These are phyloP conservation scores for Solanum hybrid DNA, from an alignment of 305 asterid species.

Conservation along the genomic window DNA sequence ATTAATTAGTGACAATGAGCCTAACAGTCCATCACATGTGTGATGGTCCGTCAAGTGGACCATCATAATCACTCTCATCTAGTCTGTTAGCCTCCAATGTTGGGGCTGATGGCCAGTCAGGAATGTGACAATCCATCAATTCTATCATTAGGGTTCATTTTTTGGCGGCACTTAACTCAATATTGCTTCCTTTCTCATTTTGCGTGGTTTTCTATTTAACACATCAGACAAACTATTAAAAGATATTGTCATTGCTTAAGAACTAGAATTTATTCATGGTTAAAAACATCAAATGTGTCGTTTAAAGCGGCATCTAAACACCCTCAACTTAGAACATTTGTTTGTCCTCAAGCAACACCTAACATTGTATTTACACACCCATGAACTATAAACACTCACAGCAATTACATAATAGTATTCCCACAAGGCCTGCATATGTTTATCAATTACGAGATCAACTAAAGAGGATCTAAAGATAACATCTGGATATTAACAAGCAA, in stretches of 20 bases:
- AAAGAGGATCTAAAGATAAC: not conserved
- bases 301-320: not conserved
- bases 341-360: not conserved
- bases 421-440: not conserved
- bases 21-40: not conserved
- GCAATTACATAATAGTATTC: not conserved
- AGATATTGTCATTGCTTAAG: not conserved
- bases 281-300: not conserved
- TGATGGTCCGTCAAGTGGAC: not conserved
- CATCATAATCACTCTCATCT: not conserved
- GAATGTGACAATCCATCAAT: not conserved
- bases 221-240: not conserved
- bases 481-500: not conserved
- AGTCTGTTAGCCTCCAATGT: not conserved
- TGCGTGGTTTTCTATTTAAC: not conserved
- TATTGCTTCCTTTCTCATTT: not conserved
- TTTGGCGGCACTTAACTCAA: not conserved
- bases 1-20: not conserved
- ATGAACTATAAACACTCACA: not conserved
- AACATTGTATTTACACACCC: not conserved
- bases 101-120: not conserved
- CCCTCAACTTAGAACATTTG: not conserved
- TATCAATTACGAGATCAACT: not conserved
- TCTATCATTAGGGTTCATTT: not conserved
- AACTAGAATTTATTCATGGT: not conserved